Base-by-base conservation (phyloP, 768 basidiomycete species). In the Trametes sanguinea region DNA sequence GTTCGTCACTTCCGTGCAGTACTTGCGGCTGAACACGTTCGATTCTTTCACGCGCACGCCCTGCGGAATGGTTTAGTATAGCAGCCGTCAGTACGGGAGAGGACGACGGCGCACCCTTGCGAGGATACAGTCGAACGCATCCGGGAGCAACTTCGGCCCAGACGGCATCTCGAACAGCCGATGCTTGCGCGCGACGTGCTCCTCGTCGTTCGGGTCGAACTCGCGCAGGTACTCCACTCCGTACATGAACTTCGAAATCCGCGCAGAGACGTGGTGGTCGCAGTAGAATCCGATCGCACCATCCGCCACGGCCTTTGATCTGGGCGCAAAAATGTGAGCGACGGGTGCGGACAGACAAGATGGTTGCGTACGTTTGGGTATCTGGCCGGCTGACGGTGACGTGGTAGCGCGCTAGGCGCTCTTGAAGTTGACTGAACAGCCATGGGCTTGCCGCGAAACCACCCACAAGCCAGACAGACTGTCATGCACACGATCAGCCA, bases 381-480 rank as follows among this genome's bases (percentile, higher is more conserved):
- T 92, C 90, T 11, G 89, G 90, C 57, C 90, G 76, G 72, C 85
- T 90, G 61, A 92, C 85, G 5, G 80, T 80, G 56, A 92, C 79
- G 30, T 78, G 76, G 51, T 81, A 75, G 0, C 82, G 78, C 4
- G 75, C 76, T 13, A 92, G 81, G 30, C 84, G 84, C 62, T 87
- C 86, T 76, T 90, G 87, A 16, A 92, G 78, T 71, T 92, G 89
- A 30, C 78, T 72, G 72, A 90, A 92, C 33, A 92, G 76, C 89
- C 90, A 92, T 1, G 89, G 87, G 61, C 88, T 90, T 0, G 90
- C 89, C 2, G 90, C 90, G 65, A 91, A 92, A 50, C 90, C 90
- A 68, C 90, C 90, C 9, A 92, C 90, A 27, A 92, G 76, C 78
- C 90, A 92, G 4, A 92, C 85, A n/a, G 88, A 90, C 87, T 90